These are phyloP conservation scores for Coelastrella sp. DNA, from an alignment of 139 green algal species.

Conservation along the genomic window DNA sequence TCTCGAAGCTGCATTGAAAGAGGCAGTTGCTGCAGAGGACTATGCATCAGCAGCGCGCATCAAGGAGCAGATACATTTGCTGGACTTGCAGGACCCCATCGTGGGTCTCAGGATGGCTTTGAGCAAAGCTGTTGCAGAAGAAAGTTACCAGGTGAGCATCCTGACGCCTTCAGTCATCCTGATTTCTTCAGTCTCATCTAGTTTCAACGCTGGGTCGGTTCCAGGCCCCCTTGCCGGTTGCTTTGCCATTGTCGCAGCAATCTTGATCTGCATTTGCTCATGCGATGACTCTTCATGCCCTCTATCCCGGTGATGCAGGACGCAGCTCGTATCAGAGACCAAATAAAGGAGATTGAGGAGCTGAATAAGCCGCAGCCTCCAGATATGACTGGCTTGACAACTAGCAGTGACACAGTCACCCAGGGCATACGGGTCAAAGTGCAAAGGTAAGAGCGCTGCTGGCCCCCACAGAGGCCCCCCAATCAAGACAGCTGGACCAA, in stretches of 20 bases:
- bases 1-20: slow-evolving; percentile 11
- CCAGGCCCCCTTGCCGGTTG: neutral
- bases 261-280: too few species aligned
- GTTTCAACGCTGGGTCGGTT: too few species aligned
- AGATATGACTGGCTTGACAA: slow-evolving; percentile 38
- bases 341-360: slow-evolving; percentile 52
- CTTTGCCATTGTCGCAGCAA: neutral
- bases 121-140: slow-evolving; percentile 61
- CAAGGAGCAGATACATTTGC: slow-evolving; percentile 44
- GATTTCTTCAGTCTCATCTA: too few species aligned
- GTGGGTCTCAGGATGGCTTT: slow-evolving; percentile 48
- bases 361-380: slow-evolving; percentile 43
- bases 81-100: slow-evolving; percentile 60
- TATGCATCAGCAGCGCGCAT: slow-evolving; percentile 35
- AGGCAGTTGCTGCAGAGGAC: slow-evolving; percentile 38
- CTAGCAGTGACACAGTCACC: slow-evolving; percentile 54
- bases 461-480: too few species aligned
- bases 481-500: too few species aligned
- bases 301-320: slow-evolving; percentile 50
- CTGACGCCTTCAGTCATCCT: too few species aligned
- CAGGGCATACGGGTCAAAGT: slow-evolving; percentile 65
- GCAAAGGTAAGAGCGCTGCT: slow-evolving; percentile 39
- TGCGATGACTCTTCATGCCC: neutral
- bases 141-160: slow-evolving; percentile 65
- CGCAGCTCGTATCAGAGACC: slow-evolving; percentile 46